Base-by-base conservation (phyloP, 768 basidiomycete genomes). In the Lactarius tabidus region DNA sequence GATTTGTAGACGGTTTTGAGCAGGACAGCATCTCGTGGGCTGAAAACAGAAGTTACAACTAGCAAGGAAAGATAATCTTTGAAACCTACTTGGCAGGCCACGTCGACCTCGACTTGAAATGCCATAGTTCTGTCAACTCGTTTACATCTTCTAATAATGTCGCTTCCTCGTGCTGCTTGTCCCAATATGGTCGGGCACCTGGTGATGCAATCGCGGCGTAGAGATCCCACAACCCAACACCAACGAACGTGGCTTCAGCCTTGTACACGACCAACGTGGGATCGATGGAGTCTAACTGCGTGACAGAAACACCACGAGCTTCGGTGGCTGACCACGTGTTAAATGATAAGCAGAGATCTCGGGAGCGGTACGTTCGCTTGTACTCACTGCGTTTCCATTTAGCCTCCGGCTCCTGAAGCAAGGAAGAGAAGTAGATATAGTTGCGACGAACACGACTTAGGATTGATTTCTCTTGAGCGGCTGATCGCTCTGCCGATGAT, bases 1-100 rank as follows among this genome's bases (percentile, higher is more conserved):
- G 95, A 97, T 74, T 98, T 98, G 80, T 98, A 99, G 4, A 96
- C 91, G 0, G 97, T 98, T 75, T 91, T 92, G 10, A 99, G 84
- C 26, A 95, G 83, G 51, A 98, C 90, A 20, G 89, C 82, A 72
- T 98, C 96, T 63, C 96, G 85, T 54, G 95, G 91, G 72, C 95
- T 96, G 45, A 23, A 28, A 52, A 54, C 15, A 28, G 39, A 38
- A 12, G 51, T 63, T 35, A 57, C 48, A 51, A 63, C 18, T 66
- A 72, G 59, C 71, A 69, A 65, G 45, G 48, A 51, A 43, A 60
- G 55, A 66, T 23, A 38, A 65, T 33, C 39, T 29, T 26, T 23
- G 81, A 58, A 56, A 59, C 6, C 91, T 77, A 95, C 92, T 90
- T 90, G 55, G 90, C 90, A 31, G 95, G 94, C 94, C 96, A 98